phyloP scores from a whole-genome alignment of 2,329 filamentous ascomycete species.

The Trichophyton benhamiae region DNA sequence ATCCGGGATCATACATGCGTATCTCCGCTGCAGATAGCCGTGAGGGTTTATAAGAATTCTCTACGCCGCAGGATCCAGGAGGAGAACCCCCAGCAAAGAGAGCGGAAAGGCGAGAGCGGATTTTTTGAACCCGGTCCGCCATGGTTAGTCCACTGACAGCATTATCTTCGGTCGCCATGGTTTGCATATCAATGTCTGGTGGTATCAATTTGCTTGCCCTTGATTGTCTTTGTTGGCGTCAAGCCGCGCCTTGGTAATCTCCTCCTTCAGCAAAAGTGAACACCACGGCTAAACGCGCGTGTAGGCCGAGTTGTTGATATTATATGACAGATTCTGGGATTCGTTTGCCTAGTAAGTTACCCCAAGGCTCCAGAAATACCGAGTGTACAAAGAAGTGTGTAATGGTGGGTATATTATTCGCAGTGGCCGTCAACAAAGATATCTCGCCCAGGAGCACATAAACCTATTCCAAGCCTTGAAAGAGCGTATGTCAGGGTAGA shows the following conservation, averaged over 20 bases:
- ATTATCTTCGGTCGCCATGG: not conserved
- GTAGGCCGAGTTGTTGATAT: not conserved
- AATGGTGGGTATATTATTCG: not conserved
- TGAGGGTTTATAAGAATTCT: not conserved
- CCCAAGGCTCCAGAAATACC: not conserved
- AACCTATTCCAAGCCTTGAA: not conserved
- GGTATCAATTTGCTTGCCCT: not conserved
- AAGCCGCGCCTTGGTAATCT: not conserved
- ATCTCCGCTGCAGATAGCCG: not conserved
- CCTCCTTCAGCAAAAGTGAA: not conserved
- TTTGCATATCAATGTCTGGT: not conserved
- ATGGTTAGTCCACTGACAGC: not conserved
- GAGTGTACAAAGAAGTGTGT: not conserved
- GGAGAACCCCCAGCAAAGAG: not conserved
- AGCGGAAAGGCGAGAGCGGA: not conserved
- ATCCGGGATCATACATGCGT: constrained; percentile 3
- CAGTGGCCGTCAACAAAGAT: not conserved
- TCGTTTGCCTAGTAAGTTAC: not conserved
- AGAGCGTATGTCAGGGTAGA: not conserved
- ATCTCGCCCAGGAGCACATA: not conserved
- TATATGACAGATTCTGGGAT: not conserved
- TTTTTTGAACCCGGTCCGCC: not conserved
- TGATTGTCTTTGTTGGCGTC: not conserved
- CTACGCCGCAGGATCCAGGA: not conserved
- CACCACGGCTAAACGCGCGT: not conserved